Conservation (phyloP, 371 early-diverging fungal genomes). For the Apophysomyces variabilis region DNA sequence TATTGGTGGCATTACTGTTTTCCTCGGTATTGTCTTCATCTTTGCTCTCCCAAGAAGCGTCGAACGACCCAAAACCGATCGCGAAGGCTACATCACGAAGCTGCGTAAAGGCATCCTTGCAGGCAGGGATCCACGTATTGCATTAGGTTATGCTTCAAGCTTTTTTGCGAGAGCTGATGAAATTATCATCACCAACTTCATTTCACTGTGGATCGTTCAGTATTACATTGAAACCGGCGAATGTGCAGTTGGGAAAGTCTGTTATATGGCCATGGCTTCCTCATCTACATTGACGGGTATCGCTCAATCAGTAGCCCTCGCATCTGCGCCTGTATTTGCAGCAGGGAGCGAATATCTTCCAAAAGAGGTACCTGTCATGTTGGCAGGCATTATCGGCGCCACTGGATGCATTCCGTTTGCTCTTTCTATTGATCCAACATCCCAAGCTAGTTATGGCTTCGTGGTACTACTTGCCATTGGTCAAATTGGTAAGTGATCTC, state of each 20-base stretch:
- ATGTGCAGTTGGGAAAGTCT: conserved; percentile 46
- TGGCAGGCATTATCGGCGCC: conserved; percentile 65
- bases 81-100: conserved; percentile 6
- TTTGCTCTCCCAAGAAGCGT: conserved; percentile 44
- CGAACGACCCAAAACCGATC: not conserved
- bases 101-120: conserved; percentile 48
- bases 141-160: conserved; percentile 62
- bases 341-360: conserved; percentile 47
- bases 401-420: conserved; percentile 65
- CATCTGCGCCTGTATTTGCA: conserved; percentile 72
- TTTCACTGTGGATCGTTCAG: conserved; percentile 77
- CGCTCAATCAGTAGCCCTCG: conserved; percentile 72
- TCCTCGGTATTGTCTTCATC: conserved; percentile 34
- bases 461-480: conserved; percentile 70
- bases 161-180: conserved; percentile 81
- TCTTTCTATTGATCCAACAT: conserved; percentile 59
- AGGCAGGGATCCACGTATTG: conserved; percentile 61
- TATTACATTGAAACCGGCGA: conserved; percentile 60
- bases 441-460: conserved; percentile 50
- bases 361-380: conserved; percentile 51
- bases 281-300: conserved; percentile 71
- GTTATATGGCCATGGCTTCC: conserved; percentile 49
- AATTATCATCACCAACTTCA: conserved; percentile 71
- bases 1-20: conserved; percentile 47
- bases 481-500: conserved; percentile 59